phyloP scores from a whole-genome alignment of 1,139 yeast genomes.

The Saccharomyces pastorianus region DNA sequence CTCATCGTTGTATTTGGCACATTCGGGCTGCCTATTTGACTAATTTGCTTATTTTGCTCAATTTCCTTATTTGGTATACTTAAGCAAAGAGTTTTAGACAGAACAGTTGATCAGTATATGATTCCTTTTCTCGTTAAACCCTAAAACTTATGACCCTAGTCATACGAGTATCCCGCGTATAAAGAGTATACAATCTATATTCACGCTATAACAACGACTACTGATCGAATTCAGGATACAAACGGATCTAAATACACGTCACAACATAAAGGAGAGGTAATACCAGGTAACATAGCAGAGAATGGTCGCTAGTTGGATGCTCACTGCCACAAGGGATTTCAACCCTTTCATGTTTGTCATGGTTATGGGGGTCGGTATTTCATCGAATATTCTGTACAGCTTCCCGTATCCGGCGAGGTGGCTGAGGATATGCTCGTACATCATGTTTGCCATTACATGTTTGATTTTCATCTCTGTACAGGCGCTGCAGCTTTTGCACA shows the following conservation, averaged over 20 bases:
- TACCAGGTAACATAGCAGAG: too few relatives aligned
- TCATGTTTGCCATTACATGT: conserved; percentile 51
- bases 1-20: not conserved
- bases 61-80: not conserved
- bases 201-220: not conserved
- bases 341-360: conserved; percentile 59
- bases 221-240: not conserved
- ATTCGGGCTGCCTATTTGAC: not conserved
- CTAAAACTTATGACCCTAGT: not conserved
- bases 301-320: not conserved
- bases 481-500: conserved; percentile 22
- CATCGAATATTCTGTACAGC: conserved; percentile 48
- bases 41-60: not conserved
- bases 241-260: too few relatives aligned
- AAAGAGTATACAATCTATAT: not conserved
- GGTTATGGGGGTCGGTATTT: conserved; percentile 78
- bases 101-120: not conserved
- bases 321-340: conserved; percentile 24
- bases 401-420: conserved; percentile 61
- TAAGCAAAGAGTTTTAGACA: not conserved
- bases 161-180: not conserved
- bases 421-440: conserved; percentile 50
- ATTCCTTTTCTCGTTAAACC: not conserved
- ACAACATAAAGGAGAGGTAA: too few relatives aligned
- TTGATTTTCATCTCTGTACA: conserved; percentile 40